A percentile compares a stretch with the other conserved stretches of the same genome.
Conservation (phyloP, 495 filamentous ascomycete species). For the Penicillium pulvis region DNA sequence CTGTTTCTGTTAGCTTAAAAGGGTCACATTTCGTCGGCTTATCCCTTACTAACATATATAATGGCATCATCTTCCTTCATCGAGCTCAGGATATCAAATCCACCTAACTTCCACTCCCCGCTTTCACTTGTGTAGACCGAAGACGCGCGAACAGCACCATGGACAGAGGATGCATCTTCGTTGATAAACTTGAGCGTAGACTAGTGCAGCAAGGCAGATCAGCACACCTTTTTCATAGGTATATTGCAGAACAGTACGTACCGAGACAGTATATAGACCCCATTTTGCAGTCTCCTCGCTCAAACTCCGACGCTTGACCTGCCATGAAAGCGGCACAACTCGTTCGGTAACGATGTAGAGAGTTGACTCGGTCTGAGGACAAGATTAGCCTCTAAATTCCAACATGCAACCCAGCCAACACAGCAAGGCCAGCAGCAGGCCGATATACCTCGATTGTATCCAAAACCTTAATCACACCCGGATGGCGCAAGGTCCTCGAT, state of each 20-base stretch:
- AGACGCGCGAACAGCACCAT: slow-evolving; percentile 79
- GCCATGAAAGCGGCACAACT: slow-evolving; percentile 80
- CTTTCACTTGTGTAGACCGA: slow-evolving; percentile 92
- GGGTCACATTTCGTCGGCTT: background rate
- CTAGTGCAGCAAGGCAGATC: slow-evolving; percentile 37
- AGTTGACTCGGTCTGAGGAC: slow-evolving; percentile 75
- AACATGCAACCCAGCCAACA: background rate
- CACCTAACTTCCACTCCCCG: slow-evolving; percentile 95
- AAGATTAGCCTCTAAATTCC: slow-evolving; percentile 1
- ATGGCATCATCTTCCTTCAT: slow-evolving; percentile 93
- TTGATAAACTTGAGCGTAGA: slow-evolving; percentile 96
- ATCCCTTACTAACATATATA: slow-evolving; percentile 71
- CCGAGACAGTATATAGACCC: slow-evolving; percentile 85
- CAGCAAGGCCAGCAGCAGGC: background rate
- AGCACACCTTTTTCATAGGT: background rate
- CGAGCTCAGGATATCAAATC: slow-evolving; percentile 90
- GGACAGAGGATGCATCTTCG: slow-evolving; percentile 85
- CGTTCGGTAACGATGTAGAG: slow-evolving; percentile 96
- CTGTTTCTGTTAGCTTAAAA: slow-evolving; percentile 42
- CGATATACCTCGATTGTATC: slow-evolving; percentile 84
- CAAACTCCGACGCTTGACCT: slow-evolving; percentile 79
- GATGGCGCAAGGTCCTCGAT: slow-evolving; percentile 86
- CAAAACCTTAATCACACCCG: slow-evolving; percentile 87
- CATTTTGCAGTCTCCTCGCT: slow-evolving; percentile 92
- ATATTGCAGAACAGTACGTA: slow-evolving; percentile 29